A percentile compares a stretch with the other conserved stretches of the same genome.
Conservation (phyloP, 768 basidiomycete species). For the Suillus lakei region DNA sequence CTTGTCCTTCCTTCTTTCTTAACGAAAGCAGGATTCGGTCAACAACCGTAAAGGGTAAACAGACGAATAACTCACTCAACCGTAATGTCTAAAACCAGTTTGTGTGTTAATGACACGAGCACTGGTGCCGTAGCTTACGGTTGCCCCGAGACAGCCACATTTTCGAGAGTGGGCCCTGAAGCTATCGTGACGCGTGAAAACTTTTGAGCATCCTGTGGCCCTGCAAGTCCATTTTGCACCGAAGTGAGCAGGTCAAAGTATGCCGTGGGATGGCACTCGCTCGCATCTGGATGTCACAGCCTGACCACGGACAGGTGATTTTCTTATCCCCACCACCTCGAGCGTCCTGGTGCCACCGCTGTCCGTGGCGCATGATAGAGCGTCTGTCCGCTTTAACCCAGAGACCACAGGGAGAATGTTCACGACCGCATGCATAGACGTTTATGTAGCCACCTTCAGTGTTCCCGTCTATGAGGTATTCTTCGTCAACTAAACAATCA, state of each 20-base stretch:
- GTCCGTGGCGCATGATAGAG: constrained; percentile 2
- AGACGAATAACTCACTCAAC: background rate
- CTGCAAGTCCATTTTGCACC: background rate
- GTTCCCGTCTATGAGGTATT: background rate
- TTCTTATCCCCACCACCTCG: background rate
- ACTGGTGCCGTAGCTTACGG: background rate
- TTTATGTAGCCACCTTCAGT: background rate
- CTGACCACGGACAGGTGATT: constrained; percentile 4
- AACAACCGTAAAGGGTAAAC: background rate
- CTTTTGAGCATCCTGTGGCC: background rate
- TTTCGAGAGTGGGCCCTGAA: background rate
- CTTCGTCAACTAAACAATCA: background rate
- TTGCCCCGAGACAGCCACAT: background rate
- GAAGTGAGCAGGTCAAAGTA: background rate
- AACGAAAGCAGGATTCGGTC: background rate
- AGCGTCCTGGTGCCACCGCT: constrained; percentile 3
- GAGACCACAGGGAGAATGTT: constrained; percentile 2
- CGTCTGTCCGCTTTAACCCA: constrained; percentile 10
- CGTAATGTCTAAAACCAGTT: too few species aligned
- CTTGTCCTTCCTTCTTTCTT: background rate
- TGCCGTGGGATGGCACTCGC: background rate
- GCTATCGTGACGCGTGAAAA: background rate
- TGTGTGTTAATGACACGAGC: background rate
- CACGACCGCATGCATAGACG: background rate
- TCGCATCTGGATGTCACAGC: constrained; percentile 2